Percentiles rank a stretch among this genome's conserved stretches.
Conservation (phyloP, 116 monocot genomes). For the Trichopus zeylanicus region DNA sequence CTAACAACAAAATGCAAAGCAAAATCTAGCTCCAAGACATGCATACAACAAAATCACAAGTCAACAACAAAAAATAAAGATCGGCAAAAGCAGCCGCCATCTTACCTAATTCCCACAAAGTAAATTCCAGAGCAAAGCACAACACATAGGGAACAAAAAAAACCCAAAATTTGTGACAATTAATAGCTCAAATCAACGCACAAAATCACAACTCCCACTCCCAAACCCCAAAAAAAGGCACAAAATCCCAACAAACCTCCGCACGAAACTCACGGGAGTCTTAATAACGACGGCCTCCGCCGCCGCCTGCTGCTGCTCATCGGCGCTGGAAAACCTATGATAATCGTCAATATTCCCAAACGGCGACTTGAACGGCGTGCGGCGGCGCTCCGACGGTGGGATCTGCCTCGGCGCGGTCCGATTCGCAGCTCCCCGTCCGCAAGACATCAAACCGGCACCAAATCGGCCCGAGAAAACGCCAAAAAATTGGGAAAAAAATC, state of each 20-base stretch:
- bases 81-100: too few species aligned
- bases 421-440: slow-evolving; percentile 3
- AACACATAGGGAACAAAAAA: background rate
- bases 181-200: background rate
- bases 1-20: too few species aligned
- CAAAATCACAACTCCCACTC: background rate
- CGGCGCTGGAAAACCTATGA: slow-evolving; percentile 9
- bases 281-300: slow-evolving; percentile 11
- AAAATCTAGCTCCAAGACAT: too few species aligned
- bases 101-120: background rate
- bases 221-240: background rate
- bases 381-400: slow-evolving; percentile 1
- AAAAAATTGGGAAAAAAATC: too few species aligned
- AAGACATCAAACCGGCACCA: background rate
- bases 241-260: background rate
- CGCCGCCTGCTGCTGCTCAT: background rate
- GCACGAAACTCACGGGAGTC: slow-evolving; percentile 14
- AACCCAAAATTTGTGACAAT: background rate
- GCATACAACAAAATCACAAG: too few species aligned
- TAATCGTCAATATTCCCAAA: slow-evolving; percentile 14
- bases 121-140: background rate
- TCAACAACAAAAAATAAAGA: too few species aligned
- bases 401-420: slow-evolving; percentile 6
- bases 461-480: background rate
- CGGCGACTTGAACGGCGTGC: slow-evolving; percentile 7